Conservation (phyloP, 352 stramenopile species). For the Pythium phragmiticola region DNA sequence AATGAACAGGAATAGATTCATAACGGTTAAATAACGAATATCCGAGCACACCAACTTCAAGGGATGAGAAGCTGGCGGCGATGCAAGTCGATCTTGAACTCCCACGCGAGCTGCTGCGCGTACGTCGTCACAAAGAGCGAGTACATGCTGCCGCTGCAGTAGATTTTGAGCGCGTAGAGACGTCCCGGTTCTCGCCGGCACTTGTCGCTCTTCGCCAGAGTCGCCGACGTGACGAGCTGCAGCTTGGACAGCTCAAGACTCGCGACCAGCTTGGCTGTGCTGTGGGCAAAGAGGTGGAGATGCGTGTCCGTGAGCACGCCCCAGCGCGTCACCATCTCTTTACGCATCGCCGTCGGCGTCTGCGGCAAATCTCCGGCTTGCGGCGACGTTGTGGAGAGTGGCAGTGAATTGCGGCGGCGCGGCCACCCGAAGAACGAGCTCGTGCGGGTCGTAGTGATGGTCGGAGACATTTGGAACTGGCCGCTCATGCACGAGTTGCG, state of each 20-base stretch:
- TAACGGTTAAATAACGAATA: constrained; percentile 30
- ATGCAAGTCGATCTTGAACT: constrained; percentile 78
- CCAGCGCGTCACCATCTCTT: constrained; percentile 69
- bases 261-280: constrained; percentile 61
- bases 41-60: constrained; percentile 25
- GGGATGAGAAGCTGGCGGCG: constrained; percentile 73
- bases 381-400: constrained; percentile 40
- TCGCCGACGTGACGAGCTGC: constrained; percentile 64
- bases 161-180: constrained; percentile 73
- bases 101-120: constrained; percentile 76
- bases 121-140: constrained; percentile 75
- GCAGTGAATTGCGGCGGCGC: constrained; percentile 36
- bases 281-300: constrained; percentile 79
- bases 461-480: constrained; percentile 68
- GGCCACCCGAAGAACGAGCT: constrained; percentile 69
- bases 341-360: constrained; percentile 45
- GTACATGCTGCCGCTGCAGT: constrained; percentile 65
- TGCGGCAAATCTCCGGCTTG: constrained; percentile 38
- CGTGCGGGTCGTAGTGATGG: constrained; percentile 36
- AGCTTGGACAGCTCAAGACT: constrained; percentile 80
- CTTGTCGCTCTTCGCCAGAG: constrained; percentile 32
- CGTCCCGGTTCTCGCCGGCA: constrained; percentile 43
- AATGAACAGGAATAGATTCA: constrained; percentile 15
- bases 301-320: constrained; percentile 79
- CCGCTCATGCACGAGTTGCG: constrained; percentile 67